A percentile compares a stretch with the other conserved stretches of the same genome.
Conservation (phyloP, 176 grass and related monocot genomes). For the Typha latifolia region DNA sequence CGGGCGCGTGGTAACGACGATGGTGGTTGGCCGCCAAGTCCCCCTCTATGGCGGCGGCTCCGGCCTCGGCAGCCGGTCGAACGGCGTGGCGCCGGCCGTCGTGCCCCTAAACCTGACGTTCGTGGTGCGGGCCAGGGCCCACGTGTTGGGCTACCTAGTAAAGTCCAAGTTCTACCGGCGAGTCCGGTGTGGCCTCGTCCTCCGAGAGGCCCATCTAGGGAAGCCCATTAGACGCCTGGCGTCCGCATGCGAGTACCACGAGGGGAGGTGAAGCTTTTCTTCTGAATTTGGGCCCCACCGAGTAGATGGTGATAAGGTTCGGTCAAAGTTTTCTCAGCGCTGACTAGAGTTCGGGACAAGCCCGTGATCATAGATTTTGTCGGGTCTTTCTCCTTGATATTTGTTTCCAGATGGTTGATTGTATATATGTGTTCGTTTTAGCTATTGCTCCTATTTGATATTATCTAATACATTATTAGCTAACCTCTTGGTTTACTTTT, state of each 20-base stretch:
- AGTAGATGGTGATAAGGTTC: not conserved
- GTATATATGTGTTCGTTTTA: no score
- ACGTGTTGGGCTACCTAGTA: constrained; percentile 78
- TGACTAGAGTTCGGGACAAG: not conserved
- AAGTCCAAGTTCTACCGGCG: constrained; percentile 94
- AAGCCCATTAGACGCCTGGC: constrained; percentile 24
- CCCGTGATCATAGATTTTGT: not conserved
- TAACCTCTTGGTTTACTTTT: no score
- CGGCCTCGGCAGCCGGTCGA: constrained; percentile 61
- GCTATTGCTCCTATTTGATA: no score
- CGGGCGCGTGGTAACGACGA: constrained; percentile 49
- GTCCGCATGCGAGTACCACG: constrained; percentile 52
- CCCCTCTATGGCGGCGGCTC: constrained; percentile 86
- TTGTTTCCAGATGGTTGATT: no score
- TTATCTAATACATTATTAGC: no score
- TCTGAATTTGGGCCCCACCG: not conserved
- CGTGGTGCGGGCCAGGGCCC: constrained; percentile 63
- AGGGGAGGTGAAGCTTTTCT: not conserved
- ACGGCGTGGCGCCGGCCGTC: constrained; percentile 43
- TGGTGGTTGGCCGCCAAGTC: constrained; percentile 60
- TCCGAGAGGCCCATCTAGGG: constrained; percentile 53
- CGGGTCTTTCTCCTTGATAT: not conserved
- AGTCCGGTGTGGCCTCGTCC: constrained; percentile 34
- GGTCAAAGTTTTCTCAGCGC: not conserved
- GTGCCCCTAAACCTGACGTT: constrained; percentile 60